Conservation (phyloP, 2,329 filamentous ascomycete genomes). For the Colletotrichum somersetense region DNA sequence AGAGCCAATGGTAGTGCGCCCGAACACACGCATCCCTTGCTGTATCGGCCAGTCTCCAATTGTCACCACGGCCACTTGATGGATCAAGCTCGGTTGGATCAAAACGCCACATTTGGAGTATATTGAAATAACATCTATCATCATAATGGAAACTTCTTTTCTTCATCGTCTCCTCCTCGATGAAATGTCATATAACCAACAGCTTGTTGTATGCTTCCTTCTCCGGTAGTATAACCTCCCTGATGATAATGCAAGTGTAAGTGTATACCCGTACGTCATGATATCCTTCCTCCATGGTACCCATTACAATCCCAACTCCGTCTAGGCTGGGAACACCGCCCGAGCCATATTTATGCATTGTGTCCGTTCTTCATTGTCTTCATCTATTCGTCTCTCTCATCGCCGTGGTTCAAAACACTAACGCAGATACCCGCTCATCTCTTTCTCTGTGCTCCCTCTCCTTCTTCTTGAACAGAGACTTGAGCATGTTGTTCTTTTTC, state of each 20-base stretch:
- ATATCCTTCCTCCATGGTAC: slow-evolving; percentile 6
- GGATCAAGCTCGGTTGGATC: too few relatives aligned
- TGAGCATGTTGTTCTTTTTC: slow-evolving; percentile 69
- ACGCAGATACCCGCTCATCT: slow-evolving; percentile 42
- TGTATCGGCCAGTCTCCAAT: neutral
- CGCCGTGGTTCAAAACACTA: slow-evolving; percentile 35
- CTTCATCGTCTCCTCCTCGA: neutral
- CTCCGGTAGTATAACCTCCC: neutral
- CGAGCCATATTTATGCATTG: slow-evolving; percentile 36
- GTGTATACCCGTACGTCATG: neutral
- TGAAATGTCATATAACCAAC: slow-evolving; percentile 23
- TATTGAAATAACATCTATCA: slow-evolving; percentile 17
- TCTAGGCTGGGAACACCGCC: slow-evolving; percentile 36
- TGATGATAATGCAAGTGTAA: slow-evolving; percentile 7
- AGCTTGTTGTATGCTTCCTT: neutral
- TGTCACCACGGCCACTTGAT: neutral
- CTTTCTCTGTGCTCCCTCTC: slow-evolving; percentile 56
- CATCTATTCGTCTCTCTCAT: slow-evolving; percentile 13
- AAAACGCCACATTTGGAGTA: slow-evolving; percentile 1
- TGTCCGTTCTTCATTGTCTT: slow-evolving; percentile 25
- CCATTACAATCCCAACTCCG: slow-evolving; percentile 40
- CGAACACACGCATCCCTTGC: neutral
- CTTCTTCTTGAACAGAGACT: slow-evolving; percentile 69
- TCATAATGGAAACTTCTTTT: neutral
- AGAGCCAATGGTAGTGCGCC: too few relatives aligned